These are phyloP conservation scores for Elongisporangium undulatum DNA, from an alignment of 352 stramenopile genomes.

Conservation along the genomic window DNA sequence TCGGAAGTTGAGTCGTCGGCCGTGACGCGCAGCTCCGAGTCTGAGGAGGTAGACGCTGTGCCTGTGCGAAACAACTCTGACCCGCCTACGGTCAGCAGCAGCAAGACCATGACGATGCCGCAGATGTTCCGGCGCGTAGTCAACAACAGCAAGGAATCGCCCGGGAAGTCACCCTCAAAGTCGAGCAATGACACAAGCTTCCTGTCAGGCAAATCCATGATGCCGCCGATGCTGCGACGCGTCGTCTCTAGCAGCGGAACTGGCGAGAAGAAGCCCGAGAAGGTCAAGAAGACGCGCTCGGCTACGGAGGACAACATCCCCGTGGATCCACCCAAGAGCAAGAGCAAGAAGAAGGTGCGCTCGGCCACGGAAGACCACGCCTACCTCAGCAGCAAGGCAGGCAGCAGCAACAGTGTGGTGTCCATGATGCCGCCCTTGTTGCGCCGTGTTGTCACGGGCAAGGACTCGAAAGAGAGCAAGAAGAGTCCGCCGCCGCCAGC, in stretches of 20 bases:
- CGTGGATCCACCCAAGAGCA: constrained; percentile 10
- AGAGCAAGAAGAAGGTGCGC: constrained; percentile 10
- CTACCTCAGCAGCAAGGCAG: neutral
- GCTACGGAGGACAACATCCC: constrained; percentile 2
- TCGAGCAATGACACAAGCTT: constrained; percentile 6
- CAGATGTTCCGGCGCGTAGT: neutral
- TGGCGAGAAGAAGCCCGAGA: constrained; percentile 4
- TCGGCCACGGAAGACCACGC: constrained; percentile 2
- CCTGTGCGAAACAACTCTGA: neutral
- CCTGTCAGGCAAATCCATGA: neutral
- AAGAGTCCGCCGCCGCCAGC: neutral
- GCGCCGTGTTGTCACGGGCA: neutral
- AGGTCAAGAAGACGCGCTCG: constrained; percentile 3
- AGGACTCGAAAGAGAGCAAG: neutral
- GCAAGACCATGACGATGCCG: neutral
- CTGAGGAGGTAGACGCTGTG: neutral
- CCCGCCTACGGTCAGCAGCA: neutral
- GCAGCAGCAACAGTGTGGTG: neutral
- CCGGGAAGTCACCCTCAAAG: neutral
- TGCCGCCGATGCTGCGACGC: constrained; percentile 16
- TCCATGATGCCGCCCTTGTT: neutral
- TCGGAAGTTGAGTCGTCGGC: neutral
- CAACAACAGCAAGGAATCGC: neutral
- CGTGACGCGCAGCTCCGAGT: neutral
- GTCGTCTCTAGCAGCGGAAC: constrained; percentile 18